Conservation (phyloP, 345 rosid genomes). For the Lumnitzera littorea region DNA sequence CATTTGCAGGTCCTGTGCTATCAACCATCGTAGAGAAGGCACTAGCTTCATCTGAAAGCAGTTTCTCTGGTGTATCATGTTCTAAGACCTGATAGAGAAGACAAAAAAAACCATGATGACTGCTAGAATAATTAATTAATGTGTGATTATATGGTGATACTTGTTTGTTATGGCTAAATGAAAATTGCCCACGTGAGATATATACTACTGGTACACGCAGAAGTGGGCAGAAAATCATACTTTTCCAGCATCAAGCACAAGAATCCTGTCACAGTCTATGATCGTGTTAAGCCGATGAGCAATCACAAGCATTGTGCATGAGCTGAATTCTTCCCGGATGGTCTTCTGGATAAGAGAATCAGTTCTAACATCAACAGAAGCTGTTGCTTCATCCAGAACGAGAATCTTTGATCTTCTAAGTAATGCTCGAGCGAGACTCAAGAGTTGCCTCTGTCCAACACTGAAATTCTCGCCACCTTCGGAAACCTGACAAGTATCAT, state of each 20-base stretch:
- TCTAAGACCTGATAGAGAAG: conserved; percentile 55
- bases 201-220: too few relatives aligned
- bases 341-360: conserved; percentile 85
- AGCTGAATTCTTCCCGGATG: conserved; percentile 76
- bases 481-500: conserved; percentile 6
- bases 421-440: conserved; percentile 90
- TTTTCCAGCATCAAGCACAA: conserved; percentile 82
- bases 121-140: too few relatives aligned
- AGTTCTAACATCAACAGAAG: conserved; percentile 90
- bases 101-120: not conserved
- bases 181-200: too few relatives aligned
- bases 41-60: conserved; percentile 51
- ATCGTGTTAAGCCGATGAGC: conserved; percentile 90
- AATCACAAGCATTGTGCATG: conserved; percentile 83
- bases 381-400: conserved; percentile 95
- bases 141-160: too few relatives aligned
- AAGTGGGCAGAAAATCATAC: conserved; percentile 21
- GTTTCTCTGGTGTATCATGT: conserved; percentile 51
- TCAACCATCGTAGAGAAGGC: conserved; percentile 73
- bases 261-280: conserved; percentile 70
- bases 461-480: conserved; percentile 95
- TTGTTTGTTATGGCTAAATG: too few relatives aligned
- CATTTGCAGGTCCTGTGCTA: conserved; percentile 73
- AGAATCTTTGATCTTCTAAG: conserved; percentile 82
- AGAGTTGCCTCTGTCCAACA: conserved; percentile 90